phyloP scores from a whole-genome alignment of 108 stramenopile genomes.

The Poteriospumella lacustris region DNA sequence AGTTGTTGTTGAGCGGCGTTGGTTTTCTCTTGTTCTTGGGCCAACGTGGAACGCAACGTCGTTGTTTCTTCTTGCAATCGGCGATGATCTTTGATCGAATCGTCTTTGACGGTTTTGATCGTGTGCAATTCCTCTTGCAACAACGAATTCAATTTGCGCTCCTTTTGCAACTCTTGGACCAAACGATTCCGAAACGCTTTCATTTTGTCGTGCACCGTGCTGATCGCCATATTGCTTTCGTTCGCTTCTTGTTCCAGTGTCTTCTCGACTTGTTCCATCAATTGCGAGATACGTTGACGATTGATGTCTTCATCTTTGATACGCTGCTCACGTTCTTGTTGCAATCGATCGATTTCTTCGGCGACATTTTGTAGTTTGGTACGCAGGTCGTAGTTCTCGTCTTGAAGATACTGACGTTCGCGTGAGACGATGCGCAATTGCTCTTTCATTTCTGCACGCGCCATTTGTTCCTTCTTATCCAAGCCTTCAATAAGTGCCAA shows the following conservation, averaged over 20 bases:
- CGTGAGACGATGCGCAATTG: neutral
- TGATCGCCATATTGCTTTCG: conserved; percentile 5
- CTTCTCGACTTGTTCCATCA: conserved; percentile 1
- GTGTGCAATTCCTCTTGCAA: neutral
- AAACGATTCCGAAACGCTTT: neutral
- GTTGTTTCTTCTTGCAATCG: too few relatives aligned
- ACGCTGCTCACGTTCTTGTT: neutral
- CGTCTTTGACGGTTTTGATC: neutral
- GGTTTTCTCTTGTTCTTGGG: too few relatives aligned
- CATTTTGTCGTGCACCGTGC: conserved; percentile 10
- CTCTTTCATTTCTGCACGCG: neutral
- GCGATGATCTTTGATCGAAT: too few relatives aligned
- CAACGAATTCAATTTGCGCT: neutral
- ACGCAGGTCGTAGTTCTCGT: neutral
- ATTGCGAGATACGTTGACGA: neutral
- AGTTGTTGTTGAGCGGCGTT: too few relatives aligned
- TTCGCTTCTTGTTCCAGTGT: conserved; percentile 5
- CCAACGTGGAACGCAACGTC: too few relatives aligned
- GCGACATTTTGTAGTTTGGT: neutral
- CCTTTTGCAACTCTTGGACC: neutral
- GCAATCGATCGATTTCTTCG: neutral
- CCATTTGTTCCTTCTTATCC: neutral
- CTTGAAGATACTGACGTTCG: neutral
- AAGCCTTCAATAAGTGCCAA: neutral
- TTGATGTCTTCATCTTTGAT: neutral